phyloP scores from a whole-genome alignment of 495 filamentous ascomycete species.

The Letharia columbiana region DNA sequence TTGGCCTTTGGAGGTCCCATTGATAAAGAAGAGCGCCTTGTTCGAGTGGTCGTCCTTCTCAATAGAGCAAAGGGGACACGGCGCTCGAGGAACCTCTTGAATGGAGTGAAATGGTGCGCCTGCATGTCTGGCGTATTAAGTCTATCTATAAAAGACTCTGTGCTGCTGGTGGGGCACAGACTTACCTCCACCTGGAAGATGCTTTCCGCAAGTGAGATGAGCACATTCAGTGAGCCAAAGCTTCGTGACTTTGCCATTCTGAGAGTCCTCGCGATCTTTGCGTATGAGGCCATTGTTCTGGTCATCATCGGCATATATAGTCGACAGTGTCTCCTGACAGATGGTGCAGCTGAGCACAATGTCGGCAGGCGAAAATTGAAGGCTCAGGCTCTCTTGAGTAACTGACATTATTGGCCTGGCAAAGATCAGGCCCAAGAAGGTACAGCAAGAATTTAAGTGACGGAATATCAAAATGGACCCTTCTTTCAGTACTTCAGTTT shows the following conservation, averaged over 20 bases:
- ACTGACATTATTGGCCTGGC: not conserved
- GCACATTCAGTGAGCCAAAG: constrained; percentile 38
- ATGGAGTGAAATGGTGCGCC: constrained; percentile 36
- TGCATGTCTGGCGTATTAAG: constrained; percentile 13
- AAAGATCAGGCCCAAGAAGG: not conserved
- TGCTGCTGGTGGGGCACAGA: not conserved
- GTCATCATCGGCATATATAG: constrained; percentile 31
- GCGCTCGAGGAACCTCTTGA: constrained; percentile 30
- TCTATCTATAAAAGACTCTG: not conserved
- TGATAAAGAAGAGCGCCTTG: constrained; percentile 35
- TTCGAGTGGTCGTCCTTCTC: constrained; percentile 27
- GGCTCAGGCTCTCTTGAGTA: not conserved
- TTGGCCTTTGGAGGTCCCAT: constrained; percentile 30
- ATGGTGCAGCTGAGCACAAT: constrained; percentile 37
- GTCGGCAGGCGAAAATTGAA: constrained; percentile 22
- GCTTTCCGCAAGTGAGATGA: constrained; percentile 37
- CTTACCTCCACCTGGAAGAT: constrained; percentile 37
- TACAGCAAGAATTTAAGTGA: not conserved
- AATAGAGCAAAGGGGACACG: constrained; percentile 35
- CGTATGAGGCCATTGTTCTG: constrained; percentile 27
- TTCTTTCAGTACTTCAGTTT: not conserved
- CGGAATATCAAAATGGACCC: not conserved
- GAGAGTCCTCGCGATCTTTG: constrained; percentile 25
- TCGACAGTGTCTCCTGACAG: constrained; percentile 33
- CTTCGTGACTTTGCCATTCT: constrained; percentile 30